Base-by-base conservation (phyloP, 768 basidiomycete species). In the Mrakia blollopis region DNA sequence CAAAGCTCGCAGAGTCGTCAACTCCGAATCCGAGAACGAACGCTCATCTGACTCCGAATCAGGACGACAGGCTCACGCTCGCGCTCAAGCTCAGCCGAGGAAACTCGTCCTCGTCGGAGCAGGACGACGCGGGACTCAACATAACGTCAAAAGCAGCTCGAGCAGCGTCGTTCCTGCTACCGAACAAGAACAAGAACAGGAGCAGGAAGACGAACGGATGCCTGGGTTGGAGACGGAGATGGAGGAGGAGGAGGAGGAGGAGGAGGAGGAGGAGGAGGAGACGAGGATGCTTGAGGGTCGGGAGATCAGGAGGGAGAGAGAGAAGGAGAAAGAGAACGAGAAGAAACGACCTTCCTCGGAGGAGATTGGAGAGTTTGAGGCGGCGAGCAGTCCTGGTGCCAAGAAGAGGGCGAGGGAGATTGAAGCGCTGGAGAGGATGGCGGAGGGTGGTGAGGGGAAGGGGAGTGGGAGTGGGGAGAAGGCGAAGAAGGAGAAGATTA, bases 291-390 rank as follows among this genome's bases (percentile, higher is more conserved):
- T 39, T 32, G 6, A 10, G 39, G 65, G 44, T 21, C 39, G 35
- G 65, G 65, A 68, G 28, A 57, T 57, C 25, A 28, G 13, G 32
- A 35, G 63, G 39, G 32, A 23, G 21, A 39, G 63, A 10, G 63
- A 37, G 14, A 37, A 35, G 37, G 63, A 30, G 37, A 37, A 39
- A 11, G 65, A 23, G 39, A 68, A 39, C 21, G n/a, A n/a, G n/a
- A n/a, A n/a, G n/a, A n/a, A n/a, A n/a, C n/a, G 39, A 23, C 35
- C 65, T 5, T 68, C 65, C 2, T 68, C 65, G 21, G 65, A 68
- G 65, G 65, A 68, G 35, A 68, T 68, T 3, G 65, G 35, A 25
- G 65, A 68, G 65, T 68, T 68, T 44, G 65, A 68, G 37, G n/a
- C n/a, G n/a, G n/a, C n/a, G n/a, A 68, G 65, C n/a, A 68, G 65